Evolutionary conservation across 2,329 filamentous ascomycete genomes (phyloP).

Genomic region (Botryotinia calthae): DNA sequence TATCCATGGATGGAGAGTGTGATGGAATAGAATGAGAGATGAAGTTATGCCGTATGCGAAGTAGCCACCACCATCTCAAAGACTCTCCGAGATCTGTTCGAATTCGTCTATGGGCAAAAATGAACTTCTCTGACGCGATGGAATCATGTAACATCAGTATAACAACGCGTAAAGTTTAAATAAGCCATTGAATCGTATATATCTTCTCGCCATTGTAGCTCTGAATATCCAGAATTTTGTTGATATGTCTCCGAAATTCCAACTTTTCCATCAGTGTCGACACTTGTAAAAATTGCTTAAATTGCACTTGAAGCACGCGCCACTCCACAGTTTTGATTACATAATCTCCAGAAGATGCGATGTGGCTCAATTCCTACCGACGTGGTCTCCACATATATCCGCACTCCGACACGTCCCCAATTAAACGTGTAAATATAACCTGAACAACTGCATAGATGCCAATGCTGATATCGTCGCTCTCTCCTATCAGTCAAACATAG

Average conservation of each 20-base stretch:
- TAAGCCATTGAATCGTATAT: not conserved
- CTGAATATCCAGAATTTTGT: not conserved
- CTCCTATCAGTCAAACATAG: not conserved
- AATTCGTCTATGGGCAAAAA: not conserved
- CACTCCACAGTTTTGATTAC: not conserved
- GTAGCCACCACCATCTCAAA: not conserved
- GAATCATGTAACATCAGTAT: not conserved
- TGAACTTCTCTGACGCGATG: not conserved
- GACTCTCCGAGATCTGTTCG: not conserved
- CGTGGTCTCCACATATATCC: not conserved
- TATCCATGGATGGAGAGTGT: conserved; percentile 62
- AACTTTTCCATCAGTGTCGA: not conserved
- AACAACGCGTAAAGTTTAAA: not conserved
- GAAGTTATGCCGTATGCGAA: not conserved
- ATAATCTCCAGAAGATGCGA: not conserved
- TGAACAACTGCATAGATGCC: not conserved
- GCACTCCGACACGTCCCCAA: not conserved
- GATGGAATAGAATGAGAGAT: conserved; percentile 21
- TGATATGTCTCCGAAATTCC: not conserved
- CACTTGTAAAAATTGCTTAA: not conserved
- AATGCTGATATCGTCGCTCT: not conserved
- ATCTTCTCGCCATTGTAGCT: not conserved
- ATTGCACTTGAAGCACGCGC: not conserved
- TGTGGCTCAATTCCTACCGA: not conserved
- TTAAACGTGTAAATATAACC: not conserved